Percentiles rank a stretch among this genome's conserved stretches.
Evolutionary conservation across 2,329 filamentous ascomycete genomes (phyloP).

Genomic region (Cytospora piceae): DNA sequence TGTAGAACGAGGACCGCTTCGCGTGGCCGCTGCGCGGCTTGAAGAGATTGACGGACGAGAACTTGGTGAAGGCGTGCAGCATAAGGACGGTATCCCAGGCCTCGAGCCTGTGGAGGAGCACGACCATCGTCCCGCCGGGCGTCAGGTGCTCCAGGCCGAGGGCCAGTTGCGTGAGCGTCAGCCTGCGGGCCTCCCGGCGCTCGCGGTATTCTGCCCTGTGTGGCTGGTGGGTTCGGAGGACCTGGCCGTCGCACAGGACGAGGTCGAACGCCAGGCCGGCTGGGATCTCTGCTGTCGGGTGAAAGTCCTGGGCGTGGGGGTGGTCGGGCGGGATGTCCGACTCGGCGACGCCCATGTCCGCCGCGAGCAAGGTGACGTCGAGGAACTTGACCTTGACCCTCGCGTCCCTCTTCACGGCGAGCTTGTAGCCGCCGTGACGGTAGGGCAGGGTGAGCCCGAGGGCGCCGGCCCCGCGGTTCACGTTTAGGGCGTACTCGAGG

Average conservation of each 20-base stretch:
- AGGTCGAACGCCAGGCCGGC: constrained; percentile 49
- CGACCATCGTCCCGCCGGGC: constrained; percentile 53
- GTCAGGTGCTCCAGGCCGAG: constrained; percentile 51
- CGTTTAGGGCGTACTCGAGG: background rate
- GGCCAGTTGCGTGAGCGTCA: constrained; percentile 46
- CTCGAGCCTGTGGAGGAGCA: constrained; percentile 55
- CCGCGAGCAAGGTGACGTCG: constrained; percentile 57
- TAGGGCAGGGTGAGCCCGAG: constrained; percentile 48
- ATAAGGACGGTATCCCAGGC: constrained; percentile 42
- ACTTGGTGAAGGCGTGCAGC: constrained; percentile 46
- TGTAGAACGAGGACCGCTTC: constrained; percentile 56
- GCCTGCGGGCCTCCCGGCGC: constrained; percentile 41
- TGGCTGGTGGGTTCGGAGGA: constrained; percentile 45
- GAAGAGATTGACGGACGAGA: constrained; percentile 47
- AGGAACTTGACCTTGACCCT: constrained; percentile 36
- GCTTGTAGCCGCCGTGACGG: constrained; percentile 45
- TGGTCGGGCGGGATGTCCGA: constrained; percentile 39
- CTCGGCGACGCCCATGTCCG: constrained; percentile 46
- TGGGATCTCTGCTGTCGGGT: constrained; percentile 35
- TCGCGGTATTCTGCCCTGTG: constrained; percentile 40
- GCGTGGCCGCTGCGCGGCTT: constrained; percentile 49
- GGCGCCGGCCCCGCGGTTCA: background rate
- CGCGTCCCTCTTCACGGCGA: constrained; percentile 36
- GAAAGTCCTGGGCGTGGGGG: constrained; percentile 39
- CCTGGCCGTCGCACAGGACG: constrained; percentile 52